These are phyloP conservation scores for Aspergillus versicolor DNA, from an alignment of 2,329 filamentous ascomycete genomes.

Conservation along the genomic window DNA sequence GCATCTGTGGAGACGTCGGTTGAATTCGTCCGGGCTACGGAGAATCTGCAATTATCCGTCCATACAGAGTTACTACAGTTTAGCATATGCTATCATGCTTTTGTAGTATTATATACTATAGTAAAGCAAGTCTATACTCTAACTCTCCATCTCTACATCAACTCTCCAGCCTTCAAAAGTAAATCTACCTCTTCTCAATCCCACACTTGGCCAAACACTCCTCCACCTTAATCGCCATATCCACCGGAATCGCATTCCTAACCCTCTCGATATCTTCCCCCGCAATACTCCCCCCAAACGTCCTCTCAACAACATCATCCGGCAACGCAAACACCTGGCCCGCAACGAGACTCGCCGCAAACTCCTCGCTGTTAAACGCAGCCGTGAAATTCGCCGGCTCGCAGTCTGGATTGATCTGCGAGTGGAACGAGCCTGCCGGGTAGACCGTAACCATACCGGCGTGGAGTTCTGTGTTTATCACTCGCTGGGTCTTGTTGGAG, in stretches of 20 bases:
- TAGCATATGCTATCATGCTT: too few species aligned
- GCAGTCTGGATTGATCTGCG: constrained; percentile 28
- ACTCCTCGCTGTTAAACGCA: constrained; percentile 23
- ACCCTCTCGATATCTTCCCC: constrained; percentile 24
- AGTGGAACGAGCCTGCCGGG: constrained; percentile 27
- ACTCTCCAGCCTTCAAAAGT: background rate
- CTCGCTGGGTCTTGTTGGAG: constrained; percentile 17
- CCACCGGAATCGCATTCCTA: constrained; percentile 17
- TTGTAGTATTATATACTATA: too few species aligned
- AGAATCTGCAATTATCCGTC: too few species aligned
- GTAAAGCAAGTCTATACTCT: too few species aligned
- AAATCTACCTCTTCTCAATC: constrained; percentile 15
- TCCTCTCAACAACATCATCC: constrained; percentile 21
- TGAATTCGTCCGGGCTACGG: too few species aligned
- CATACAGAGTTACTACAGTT: too few species aligned
- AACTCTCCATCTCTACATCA: background rate
- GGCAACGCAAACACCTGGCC: constrained; percentile 18
- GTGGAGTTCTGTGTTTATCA: constrained; percentile 16
- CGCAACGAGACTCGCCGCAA: constrained; percentile 21
- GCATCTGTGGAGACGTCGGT: background rate
- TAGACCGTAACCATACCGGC: constrained; percentile 24
- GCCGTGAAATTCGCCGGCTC: constrained; percentile 25
- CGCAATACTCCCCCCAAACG: constrained; percentile 21
- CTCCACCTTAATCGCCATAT: constrained; percentile 21
- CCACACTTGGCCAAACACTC: constrained; percentile 27